Evolutionary conservation across 306 rosid genomes (phyloP).

Genomic region (Cucurbita moschata): DNA sequence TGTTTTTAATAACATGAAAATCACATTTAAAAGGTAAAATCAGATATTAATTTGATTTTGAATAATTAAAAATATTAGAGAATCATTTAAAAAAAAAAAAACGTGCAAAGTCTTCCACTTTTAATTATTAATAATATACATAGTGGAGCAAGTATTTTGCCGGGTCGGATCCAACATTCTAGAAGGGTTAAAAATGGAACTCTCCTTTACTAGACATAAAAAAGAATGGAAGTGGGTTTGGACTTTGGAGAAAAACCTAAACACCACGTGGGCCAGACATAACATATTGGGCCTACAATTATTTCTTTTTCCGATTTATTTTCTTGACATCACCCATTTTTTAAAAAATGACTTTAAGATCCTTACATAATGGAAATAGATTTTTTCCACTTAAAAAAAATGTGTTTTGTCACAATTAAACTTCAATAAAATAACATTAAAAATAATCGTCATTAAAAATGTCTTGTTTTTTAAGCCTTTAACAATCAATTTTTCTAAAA

Average conservation of each 20-base stretch:
- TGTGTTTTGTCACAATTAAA: not conserved
- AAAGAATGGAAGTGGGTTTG: not conserved
- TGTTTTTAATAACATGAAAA: too few species aligned
- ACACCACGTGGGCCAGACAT: not conserved
- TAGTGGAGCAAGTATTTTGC: not conserved
- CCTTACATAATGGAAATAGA: not conserved
- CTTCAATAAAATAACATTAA: not conserved
- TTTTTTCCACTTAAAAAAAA: not conserved
- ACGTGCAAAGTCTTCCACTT: not conserved
- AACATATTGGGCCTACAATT: not conserved
- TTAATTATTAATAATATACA: not conserved
- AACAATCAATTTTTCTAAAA: too few species aligned
- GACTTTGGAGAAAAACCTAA: not conserved
- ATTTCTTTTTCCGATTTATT: not conserved
- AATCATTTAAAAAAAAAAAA: not conserved
- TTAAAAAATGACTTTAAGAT: not conserved
- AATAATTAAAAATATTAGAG: too few species aligned
- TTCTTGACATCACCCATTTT: too few species aligned
- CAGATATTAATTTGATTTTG: too few species aligned
- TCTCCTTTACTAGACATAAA: not conserved
- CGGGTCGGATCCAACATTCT: conserved; percentile 1
- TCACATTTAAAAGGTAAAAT: too few species aligned
- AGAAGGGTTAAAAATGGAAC: not conserved
- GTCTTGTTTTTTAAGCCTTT: not conserved
- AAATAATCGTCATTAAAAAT: not conserved